phyloP scores from a whole-genome alignment of 495 filamentous ascomycete genomes.

The Podospora appendiculata region DNA sequence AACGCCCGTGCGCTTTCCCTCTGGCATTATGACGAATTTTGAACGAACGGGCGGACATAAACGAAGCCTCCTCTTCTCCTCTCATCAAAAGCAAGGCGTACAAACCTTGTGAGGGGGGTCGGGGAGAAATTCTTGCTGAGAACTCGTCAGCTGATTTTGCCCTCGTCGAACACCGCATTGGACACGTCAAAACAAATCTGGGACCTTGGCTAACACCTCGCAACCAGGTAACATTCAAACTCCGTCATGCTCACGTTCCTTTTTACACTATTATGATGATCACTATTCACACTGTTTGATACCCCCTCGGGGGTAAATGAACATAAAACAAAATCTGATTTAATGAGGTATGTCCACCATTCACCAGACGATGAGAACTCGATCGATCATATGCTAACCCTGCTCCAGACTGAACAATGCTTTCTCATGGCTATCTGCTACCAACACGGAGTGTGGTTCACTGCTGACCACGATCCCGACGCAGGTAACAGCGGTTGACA shows the following conservation, averaged over 20 bases:
- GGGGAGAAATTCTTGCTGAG: conserved; percentile 85
- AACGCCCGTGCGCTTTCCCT: not conserved
- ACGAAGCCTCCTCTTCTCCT: conserved; percentile 56
- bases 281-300: conserved; percentile 99
- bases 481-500: conserved; percentile 24
- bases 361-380: not conserved
- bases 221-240: conserved; percentile 34
- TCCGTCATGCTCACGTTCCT: conserved; percentile 2
- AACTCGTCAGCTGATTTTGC: conserved; percentile 87
- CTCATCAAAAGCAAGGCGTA: conserved; percentile 65
- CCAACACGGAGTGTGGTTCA: conserved; percentile 9
- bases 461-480: conserved; percentile 17
- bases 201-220: conserved; percentile 24
- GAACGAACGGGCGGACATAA: conserved; percentile 99
- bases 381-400: conserved; percentile 33
- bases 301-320: conserved; percentile 63
- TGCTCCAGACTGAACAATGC: conserved; percentile 24
- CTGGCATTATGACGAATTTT: conserved; percentile 74
- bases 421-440: conserved; percentile 1
- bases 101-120: conserved; percentile 73
- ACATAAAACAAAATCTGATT: conserved; percentile 92
- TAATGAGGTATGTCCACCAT: conserved; percentile 71
- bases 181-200: conserved; percentile 1
- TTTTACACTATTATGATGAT: conserved; percentile 33
- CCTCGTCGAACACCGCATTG: conserved; percentile 15